Percentiles rank a stretch among this genome's conserved stretches.
Evolutionary conservation across 805 yeast species (phyloP).

Genomic region (Saturnispora zaruensis): DNA sequence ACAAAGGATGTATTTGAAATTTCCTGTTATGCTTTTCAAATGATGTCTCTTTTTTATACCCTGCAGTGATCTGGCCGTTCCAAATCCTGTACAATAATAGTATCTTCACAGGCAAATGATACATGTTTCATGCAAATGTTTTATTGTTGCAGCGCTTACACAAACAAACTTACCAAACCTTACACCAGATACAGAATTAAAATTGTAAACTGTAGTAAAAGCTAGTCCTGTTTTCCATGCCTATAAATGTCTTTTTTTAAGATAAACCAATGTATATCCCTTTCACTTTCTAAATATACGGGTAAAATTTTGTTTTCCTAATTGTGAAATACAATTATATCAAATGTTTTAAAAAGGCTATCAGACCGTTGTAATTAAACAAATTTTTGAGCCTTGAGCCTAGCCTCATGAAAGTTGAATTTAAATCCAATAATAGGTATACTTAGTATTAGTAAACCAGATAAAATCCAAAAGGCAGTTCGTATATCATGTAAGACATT

Average conservation of each 20-base stretch:
- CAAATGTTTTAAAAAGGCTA: background rate
- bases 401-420: conserved; percentile 57
- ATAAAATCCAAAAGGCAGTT: conserved; percentile 59
- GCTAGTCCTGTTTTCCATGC: background rate
- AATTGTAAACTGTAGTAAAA: background rate
- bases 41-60: too few species aligned
- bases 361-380: background rate
- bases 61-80: too few species aligned
- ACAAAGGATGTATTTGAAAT: too few species aligned
- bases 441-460: conserved; percentile 43
- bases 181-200: too few species aligned
- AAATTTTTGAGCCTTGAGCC: conserved; percentile 1
- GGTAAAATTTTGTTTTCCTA: background rate
- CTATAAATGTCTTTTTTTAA: too few species aligned
- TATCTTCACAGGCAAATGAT: too few species aligned
- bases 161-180: too few species aligned
- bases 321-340: background rate
- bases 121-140: too few species aligned
- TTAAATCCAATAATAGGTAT: conserved; percentile 43
- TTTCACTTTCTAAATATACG: too few species aligned
- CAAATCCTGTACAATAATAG: too few species aligned
- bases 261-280: background rate
- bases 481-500: conserved; percentile 68
- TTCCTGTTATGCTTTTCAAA: too few species aligned
- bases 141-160: too few species aligned